Base-by-base conservation (phyloP, 176 grass and related monocot species). In the Carex kokanica region DNA sequence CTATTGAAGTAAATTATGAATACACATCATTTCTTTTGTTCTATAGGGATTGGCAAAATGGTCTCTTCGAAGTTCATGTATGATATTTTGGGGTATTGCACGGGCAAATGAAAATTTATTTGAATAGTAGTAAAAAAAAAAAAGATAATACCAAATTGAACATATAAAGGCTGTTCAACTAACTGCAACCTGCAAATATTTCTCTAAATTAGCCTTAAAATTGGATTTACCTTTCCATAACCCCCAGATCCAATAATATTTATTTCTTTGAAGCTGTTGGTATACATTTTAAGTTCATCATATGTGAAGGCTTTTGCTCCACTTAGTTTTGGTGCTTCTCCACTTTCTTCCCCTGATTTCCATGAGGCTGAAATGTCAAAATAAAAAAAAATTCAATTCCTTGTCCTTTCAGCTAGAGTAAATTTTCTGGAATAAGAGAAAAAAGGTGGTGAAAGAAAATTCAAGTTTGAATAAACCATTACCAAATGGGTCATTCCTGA, bases 241-340 rank as follows among this genome's bases (percentile, higher is more conserved):
- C 95, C 90, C 24, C 95, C 95, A 74, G 70, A 74, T 27, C 95
- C 95, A 84, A 98, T 88, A 45, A 82, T 84, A 62, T 95, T 98
- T 41, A 91, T 92, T 84, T 93, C 69, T 52, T 66, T 59, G 88
- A 98, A 98, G 64, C 88, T 86, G 73, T 93, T 98, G 8, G 92
- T 98, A 85, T 68, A 90, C 64, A 86, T 83, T 60, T 80, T 95
- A 16, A 98, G 87, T 87, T 98, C 91, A 82, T 95, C 92, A 64
- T 82, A 79, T 81, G 86, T 65, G 56, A 98, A 98, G 72, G 60
- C 56, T 88, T 83, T 95, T 64, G 92, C 86, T 27, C 75, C 90
- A 11, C 83, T 89, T 45, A 98, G 47, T 84, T 93, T 86, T 31
- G 95, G 95, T 17, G 91, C 88, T 58, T 87, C 86, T 65, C 90